phyloP scores from a whole-genome alignment of 2,329 filamentous ascomycete species.

The Lachnellula willkommii region DNA sequence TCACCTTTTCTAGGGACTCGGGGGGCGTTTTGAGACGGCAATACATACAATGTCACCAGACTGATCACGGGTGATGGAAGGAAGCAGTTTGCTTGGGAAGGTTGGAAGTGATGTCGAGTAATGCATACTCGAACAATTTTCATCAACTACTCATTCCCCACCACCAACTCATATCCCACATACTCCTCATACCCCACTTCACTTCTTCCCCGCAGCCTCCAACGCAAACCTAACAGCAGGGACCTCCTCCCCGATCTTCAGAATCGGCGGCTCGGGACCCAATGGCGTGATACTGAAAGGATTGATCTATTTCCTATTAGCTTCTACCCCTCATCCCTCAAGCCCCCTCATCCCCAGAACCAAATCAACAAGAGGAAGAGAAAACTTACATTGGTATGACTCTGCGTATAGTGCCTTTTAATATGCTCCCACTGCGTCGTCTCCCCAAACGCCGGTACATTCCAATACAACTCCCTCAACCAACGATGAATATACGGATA shows the following conservation, averaged over 20 bases:
- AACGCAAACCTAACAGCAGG: slow-evolving; percentile 41
- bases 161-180: not conserved
- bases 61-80: too few species aligned
- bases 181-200: not conserved
- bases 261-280: slow-evolving; percentile 76
- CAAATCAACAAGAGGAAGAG: slow-evolving; percentile 32
- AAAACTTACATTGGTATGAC: slow-evolving; percentile 42
- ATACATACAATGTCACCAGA: too few species aligned
- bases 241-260: slow-evolving; percentile 75
- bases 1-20: too few species aligned
- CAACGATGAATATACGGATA: slow-evolving; percentile 64
- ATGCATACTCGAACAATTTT: not conserved
- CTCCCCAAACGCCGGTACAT: slow-evolving; percentile 54
- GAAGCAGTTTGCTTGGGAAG: too few species aligned
- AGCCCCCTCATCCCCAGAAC: slow-evolving; percentile 24
- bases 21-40: too few species aligned
- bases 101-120: too few species aligned
- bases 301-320: slow-evolving; percentile 57
- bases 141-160: not conserved
- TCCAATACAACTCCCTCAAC: slow-evolving; percentile 64
- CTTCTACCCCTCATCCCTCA: not conserved
- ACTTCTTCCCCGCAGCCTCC: slow-evolving; percentile 22
- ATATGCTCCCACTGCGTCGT: slow-evolving; percentile 38
- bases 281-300: slow-evolving; percentile 72
- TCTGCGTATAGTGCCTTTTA: slow-evolving; percentile 94